Conservation (phyloP, 495 filamentous ascomycete species). For the Chaetomium cochliodes region DNA sequence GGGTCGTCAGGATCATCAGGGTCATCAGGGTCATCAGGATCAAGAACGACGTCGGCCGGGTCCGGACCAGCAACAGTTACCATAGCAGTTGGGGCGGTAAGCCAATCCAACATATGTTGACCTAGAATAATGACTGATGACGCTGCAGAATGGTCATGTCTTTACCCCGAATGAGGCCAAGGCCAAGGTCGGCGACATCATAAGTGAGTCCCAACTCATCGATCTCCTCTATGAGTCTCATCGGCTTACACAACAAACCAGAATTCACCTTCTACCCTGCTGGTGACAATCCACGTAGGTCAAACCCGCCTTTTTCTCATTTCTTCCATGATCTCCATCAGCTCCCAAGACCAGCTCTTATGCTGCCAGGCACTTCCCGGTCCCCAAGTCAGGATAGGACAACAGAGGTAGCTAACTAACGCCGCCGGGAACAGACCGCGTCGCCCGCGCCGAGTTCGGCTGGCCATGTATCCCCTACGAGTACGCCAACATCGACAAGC, state of each 20-base stretch:
- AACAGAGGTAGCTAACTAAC: neutral
- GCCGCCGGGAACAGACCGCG: constrained; percentile 41
- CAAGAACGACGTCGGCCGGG: constrained; percentile 19
- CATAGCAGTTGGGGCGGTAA: constrained; percentile 38
- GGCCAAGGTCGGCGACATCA: constrained; percentile 42
- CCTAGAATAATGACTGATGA: constrained; percentile 4
- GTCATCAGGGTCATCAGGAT: neutral
- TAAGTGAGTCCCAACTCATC: constrained; percentile 31
- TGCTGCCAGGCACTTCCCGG: neutral
- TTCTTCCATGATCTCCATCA: neutral
- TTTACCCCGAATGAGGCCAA: constrained; percentile 37
- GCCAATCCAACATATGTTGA: neutral
- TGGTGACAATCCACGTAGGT: neutral
- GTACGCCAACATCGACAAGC: constrained; percentile 37
- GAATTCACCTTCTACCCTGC: constrained; percentile 58
- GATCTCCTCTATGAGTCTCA: too few relatives aligned
- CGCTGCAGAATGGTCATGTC: constrained; percentile 33
- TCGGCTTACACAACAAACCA: constrained; percentile 23
- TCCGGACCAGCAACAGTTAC: constrained; percentile 27
- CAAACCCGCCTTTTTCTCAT: neutral
- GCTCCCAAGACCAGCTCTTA: neutral
- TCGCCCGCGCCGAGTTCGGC: constrained; percentile 54
- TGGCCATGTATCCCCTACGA: constrained; percentile 62
- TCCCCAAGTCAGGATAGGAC: neutral
- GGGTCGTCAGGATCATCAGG: constrained; percentile 2